Evolutionary conservation across 2,329 filamentous ascomycete species (phyloP), one percentile per base, ranked within the genome.

Genomic region (Colletotrichum cereale): DNA sequence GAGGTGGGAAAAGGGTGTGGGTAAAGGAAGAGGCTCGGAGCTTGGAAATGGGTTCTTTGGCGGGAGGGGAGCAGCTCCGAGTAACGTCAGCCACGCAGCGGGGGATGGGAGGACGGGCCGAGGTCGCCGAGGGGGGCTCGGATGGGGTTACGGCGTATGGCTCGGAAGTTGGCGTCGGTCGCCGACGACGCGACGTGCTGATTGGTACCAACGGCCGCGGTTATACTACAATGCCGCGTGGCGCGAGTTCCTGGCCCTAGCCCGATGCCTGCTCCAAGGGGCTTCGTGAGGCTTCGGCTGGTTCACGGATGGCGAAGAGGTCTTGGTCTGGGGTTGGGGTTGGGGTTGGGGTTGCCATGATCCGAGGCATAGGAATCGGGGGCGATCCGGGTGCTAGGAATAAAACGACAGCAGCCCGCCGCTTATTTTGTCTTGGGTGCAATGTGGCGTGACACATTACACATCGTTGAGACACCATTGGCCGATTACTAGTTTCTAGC

Each of bases 41-140:
- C 38, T 60, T 60, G 63, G 24, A 68, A 66, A 63, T 71, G 67
- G 65, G 34, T 40, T 53, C 34, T n/a, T 47, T 18, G 5, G 21
- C 5, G 5, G 21, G 2, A 21, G 21, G 10, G 47, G 50, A 58
- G 50, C 56, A 66, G 62, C 57, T 52, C 67, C 67, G 58, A 71
- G 68, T 58, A 68, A 68, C 68, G 68, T 71, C 68, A 71, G 58
- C 52, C 44, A 44, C 8, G 18, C 42, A 44, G 42, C 1, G 4
- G 40, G 40, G 6, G 18, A 3, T 3, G 63, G 53, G 67, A 4
- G 29, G 10, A 34, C 29, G 42, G 42, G 40, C 58, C 26, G 55
- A 40, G 38, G 44, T 47, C 42, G 57, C 64, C 68, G 68, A 62
- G 53, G 21, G 29, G 44, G 36, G 42, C 58, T 47, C 40, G 38